These are phyloP conservation scores for Talaromyces atroroseus DNA, from an alignment of 2,329 filamentous ascomycete genomes.

Conservation along the genomic window DNA sequence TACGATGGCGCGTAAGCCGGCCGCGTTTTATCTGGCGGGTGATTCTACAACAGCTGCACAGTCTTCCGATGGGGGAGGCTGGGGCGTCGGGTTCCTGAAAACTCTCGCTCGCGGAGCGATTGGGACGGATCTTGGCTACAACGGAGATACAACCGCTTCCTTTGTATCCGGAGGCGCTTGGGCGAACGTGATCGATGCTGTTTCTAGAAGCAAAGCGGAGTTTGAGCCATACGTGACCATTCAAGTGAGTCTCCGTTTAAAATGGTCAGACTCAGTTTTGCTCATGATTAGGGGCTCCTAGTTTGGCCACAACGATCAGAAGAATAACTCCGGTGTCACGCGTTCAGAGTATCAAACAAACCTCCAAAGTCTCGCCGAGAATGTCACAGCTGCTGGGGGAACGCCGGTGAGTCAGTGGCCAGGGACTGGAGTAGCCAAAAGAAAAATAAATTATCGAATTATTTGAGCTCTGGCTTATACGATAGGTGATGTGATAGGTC, in stretches of 20 bases:
- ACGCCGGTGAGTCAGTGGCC: neutral
- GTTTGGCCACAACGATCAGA: slow-evolving; percentile 8
- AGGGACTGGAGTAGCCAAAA: too few relatives aligned
- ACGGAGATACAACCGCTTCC: neutral
- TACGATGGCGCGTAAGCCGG: neutral
- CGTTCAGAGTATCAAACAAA: neutral
- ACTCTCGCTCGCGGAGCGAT: neutral
- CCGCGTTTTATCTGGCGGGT: slow-evolving; percentile 1
- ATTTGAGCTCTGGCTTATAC: too few relatives aligned
- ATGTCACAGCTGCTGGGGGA: neutral
- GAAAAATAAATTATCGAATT: too few relatives aligned
- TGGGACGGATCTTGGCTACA: slow-evolving; percentile 1
- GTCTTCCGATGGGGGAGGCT: slow-evolving; percentile 4
- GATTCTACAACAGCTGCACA: slow-evolving; percentile 2
- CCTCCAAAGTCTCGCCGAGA: neutral
- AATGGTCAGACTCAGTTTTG: too few relatives aligned
- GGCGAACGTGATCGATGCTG: slow-evolving; percentile 1
- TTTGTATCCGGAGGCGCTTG: slow-evolving; percentile 1
- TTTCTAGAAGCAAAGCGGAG: neutral
- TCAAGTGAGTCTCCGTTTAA: neutral
- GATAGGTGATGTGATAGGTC: neutral
- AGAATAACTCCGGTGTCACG: neutral
- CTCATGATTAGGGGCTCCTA: neutral
- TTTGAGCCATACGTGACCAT: slow-evolving; percentile 3
- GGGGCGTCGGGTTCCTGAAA: slow-evolving; percentile 5